Evolutionary conservation across 2,329 filamentous ascomycete species (phyloP).

Genomic region (Ceratocystis variospora): DNA sequence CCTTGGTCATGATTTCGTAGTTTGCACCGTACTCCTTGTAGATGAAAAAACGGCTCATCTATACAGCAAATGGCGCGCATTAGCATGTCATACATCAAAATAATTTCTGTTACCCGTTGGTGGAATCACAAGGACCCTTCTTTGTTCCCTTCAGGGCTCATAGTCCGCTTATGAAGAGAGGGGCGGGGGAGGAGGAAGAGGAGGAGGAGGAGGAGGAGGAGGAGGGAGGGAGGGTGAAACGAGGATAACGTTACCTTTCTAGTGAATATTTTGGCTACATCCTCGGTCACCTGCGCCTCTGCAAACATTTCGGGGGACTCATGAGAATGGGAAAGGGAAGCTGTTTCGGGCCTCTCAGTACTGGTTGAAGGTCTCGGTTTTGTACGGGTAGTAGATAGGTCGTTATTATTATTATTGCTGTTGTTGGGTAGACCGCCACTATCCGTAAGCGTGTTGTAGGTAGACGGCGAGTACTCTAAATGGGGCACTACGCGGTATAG

Average conservation of each 20-base stretch:
- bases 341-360: neutral
- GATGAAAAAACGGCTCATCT: conserved; percentile 70
- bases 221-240: neutral
- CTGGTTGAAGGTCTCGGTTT: conserved; percentile 23
- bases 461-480: conserved; percentile 38
- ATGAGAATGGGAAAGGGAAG: conserved; percentile 30
- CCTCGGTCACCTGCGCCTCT: conserved; percentile 45
- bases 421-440: neutral
- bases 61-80: neutral
- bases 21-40: conserved; percentile 90
- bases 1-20: conserved; percentile 72
- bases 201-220: too few species aligned
- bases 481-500: conserved; percentile 58
- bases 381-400: conserved; percentile 24
- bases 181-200: too few species aligned
- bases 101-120: neutral
- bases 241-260: conserved; percentile 35
- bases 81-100: neutral
- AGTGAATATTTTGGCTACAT: conserved; percentile 47
- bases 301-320: conserved; percentile 39
- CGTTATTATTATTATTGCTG: neutral
- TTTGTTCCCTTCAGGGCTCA: neutral
- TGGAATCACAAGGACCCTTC: neutral
- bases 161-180: neutral
- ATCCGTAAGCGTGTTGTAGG: neutral